phyloP scores from a whole-genome alignment of 2,329 filamentous ascomycete genomes.

The Diaporthe capsici region DNA sequence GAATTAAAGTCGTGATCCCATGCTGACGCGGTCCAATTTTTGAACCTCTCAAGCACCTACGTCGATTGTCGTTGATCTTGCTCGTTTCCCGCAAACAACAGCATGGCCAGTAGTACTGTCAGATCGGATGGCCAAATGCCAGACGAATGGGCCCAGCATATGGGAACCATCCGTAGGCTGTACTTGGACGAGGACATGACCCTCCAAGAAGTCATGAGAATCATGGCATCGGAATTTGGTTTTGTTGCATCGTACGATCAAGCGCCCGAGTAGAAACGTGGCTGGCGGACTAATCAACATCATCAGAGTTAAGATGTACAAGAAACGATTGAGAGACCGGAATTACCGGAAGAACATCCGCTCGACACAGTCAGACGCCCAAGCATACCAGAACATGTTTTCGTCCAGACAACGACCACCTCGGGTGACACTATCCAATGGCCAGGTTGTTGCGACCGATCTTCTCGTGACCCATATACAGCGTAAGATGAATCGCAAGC shows the following conservation, averaged over 20 bases:
- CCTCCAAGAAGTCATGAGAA: conserved; percentile 30
- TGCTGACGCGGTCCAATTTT: not conserved
- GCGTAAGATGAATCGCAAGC: conserved; percentile 1
- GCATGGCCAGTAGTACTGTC: not conserved
- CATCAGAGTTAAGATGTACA: conserved; percentile 20
- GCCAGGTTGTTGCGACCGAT: conserved; percentile 24
- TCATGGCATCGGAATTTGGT: conserved; percentile 19
- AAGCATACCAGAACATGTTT: not conserved
- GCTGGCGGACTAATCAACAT: not conserved
- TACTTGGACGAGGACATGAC: conserved; percentile 35
- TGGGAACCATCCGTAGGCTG: conserved; percentile 23
- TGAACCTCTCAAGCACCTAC: not conserved
- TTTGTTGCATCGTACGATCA: conserved; percentile 32
- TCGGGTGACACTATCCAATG: conserved; percentile 17
- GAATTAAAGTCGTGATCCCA: not conserved
- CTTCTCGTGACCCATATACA: conserved; percentile 14
- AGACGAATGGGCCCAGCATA: conserved; percentile 12
- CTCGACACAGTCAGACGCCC: not conserved
- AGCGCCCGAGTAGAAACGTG: not conserved
- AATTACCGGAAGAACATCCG: conserved; percentile 36
- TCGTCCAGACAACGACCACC: not conserved
- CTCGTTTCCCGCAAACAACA: not conserved
- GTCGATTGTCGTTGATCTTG: not conserved
- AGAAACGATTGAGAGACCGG: conserved; percentile 16
- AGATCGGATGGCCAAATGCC: not conserved